Conservation (phyloP, 1,284 basidiomycete species). For the Retiboletus flavoniger region DNA sequence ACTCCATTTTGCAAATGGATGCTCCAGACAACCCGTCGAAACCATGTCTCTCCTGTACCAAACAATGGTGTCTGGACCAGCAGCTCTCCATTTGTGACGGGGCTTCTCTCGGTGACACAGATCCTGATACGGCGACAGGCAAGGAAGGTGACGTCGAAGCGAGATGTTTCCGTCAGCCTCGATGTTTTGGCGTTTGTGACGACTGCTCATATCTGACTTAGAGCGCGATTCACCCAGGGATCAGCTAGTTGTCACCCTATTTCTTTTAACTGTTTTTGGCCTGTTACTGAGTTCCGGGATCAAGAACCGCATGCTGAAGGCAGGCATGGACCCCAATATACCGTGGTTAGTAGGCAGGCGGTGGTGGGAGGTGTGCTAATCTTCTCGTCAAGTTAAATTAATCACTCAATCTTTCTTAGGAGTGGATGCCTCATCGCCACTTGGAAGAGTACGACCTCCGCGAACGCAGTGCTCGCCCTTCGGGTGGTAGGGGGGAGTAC, state of each 20-base stretch:
- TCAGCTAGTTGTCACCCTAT: conserved; percentile 87
- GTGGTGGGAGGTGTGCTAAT: conserved; percentile 75
- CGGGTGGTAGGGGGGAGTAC: conserved; percentile 42
- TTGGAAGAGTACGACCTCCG: conserved; percentile 49
- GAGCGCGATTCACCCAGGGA: conserved; percentile 87
- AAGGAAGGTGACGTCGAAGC: conserved; percentile 96
- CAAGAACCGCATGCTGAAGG: conserved; percentile 75
- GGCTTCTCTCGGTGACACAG: conserved; percentile 80
- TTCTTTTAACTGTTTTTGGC: conserved; percentile 81
- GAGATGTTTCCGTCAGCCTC: conserved; percentile 85
- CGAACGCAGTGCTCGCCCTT: conserved; percentile 38
- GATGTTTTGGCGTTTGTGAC: conserved; percentile 32
- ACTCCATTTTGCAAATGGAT: conserved; percentile 81
- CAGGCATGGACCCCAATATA: conserved; percentile 62
- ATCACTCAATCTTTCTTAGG: conserved; percentile 39
- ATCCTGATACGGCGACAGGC: conserved; percentile 92
- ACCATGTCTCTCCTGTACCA: conserved; percentile 90
- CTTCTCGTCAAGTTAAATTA: conserved; percentile 19
- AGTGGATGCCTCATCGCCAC: conserved; percentile 58
- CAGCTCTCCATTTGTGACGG: conserved; percentile 84
- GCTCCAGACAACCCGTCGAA: conserved; percentile 81
- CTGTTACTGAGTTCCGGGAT: conserved; percentile 82
- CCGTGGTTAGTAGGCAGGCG: conserved; percentile 57
- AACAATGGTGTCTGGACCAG: conserved; percentile 94
- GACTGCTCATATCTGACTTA: conserved; percentile 35